These are phyloP conservation scores for Vitis hybrid DNA, from an alignment of 177 flowering plant species.

Conservation along the genomic window DNA sequence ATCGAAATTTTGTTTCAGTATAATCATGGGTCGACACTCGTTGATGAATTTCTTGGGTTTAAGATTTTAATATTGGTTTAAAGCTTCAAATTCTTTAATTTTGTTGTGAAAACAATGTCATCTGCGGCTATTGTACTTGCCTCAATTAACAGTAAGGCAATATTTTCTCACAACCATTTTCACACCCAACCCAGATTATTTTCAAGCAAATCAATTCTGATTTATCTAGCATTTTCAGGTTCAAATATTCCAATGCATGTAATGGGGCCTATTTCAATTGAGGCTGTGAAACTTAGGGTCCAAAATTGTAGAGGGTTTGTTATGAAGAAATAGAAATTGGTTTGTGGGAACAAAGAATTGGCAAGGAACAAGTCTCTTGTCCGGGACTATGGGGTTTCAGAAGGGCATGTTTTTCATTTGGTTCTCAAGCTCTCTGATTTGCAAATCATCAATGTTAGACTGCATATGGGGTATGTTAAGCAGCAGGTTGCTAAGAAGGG, in stretches of 20 bases:
- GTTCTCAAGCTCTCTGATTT: slow-evolving; percentile 53
- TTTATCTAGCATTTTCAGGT: slow-evolving; percentile 39
- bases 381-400: slow-evolving; percentile 47
- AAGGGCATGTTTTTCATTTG: slow-evolving; percentile 60
- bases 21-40: no score
- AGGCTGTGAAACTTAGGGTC: slow-evolving; percentile 50
- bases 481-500: no score
- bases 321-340: slow-evolving; percentile 48
- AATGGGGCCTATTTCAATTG: slow-evolving; percentile 50
- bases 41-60: no score
- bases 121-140: no score
- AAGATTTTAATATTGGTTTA: no score
- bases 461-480: slow-evolving; percentile 23
- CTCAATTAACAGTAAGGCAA: no score
- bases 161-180: no score
- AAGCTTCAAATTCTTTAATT: no score
- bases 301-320: slow-evolving; percentile 47
- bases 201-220: slow-evolving; percentile 36
- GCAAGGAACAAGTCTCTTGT: slow-evolving; percentile 45
- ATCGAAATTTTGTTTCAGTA: no score
- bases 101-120: no score
- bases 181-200: neutral
- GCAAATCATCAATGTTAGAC: slow-evolving; percentile 48
- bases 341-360: slow-evolving; percentile 52
- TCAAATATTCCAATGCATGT: slow-evolving; percentile 49